Conservation (phyloP, 2,329 filamentous ascomycete species). For the Berkeleyomyces basicola region DNA sequence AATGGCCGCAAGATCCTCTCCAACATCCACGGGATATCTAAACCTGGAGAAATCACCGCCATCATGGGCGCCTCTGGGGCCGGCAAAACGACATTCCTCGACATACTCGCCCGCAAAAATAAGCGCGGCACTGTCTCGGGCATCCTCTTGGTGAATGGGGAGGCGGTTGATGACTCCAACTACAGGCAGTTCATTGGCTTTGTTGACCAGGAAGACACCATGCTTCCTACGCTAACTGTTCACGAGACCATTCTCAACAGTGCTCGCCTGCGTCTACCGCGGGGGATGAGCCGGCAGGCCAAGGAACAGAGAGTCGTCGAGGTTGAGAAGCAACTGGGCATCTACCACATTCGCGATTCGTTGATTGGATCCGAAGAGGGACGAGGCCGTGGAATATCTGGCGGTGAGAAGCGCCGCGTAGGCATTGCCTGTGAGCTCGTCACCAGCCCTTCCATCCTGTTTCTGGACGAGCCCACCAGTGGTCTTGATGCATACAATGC, state of each 20-base stretch:
- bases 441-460: slow-evolving; percentile 90
- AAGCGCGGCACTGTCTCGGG: slow-evolving; percentile 69
- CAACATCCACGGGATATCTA: slow-evolving; percentile 69
- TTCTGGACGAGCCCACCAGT: slow-evolving; percentile 92
- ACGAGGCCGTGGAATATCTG: slow-evolving; percentile 85
- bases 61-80: slow-evolving; percentile 98
- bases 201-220: slow-evolving; percentile 94
- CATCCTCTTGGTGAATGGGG: slow-evolving; percentile 83
- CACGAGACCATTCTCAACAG: slow-evolving; percentile 96
- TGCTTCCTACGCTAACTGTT: slow-evolving; percentile 88
- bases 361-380: slow-evolving; percentile 93
- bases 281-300: slow-evolving; percentile 70
- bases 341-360: slow-evolving; percentile 84
- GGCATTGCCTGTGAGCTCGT: slow-evolving; percentile 96
- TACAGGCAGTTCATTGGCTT: slow-evolving; percentile 91
- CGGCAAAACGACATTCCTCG: slow-evolving; percentile 91
- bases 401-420: slow-evolving; percentile 88
- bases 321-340: slow-evolving; percentile 90
- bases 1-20: slow-evolving; percentile 77
- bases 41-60: slow-evolving; percentile 85
- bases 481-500: slow-evolving; percentile 94
- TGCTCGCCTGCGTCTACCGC: slow-evolving; percentile 76
- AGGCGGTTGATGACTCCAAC: slow-evolving; percentile 67
- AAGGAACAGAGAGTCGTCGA: slow-evolving; percentile 87
- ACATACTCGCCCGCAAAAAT: slow-evolving; percentile 92